Base-by-base conservation (phyloP, 2,329 filamentous ascomycete genomes). In the Monilinia vaccinii-corymbosi region DNA sequence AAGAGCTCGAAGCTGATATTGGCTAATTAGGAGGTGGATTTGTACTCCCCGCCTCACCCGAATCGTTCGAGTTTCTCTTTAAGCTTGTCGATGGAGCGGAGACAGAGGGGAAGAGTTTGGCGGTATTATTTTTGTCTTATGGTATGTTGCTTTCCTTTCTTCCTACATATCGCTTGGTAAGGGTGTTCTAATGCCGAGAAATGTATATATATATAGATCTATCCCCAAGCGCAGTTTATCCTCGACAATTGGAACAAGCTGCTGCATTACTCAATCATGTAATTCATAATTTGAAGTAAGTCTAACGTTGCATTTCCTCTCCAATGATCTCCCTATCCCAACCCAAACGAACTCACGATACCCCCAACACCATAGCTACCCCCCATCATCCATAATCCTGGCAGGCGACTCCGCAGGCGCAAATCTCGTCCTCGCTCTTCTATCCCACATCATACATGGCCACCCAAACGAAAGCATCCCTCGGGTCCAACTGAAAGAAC, bases 301-400 rank as follows among this genome's bases (percentile, higher is more conserved):
- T 61, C 1, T 66, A 66, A 21, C 42, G 40, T 9, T 61, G 74
- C 64, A 76, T 21, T 21, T 28, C 25, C 71, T 79, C 51, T 62
- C 82, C 1, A 74, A 71, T 10, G 78, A 79, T 31, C 79, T 82
- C 69, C 81, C 78, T 0, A 79, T 80, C 14, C 67, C 71, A 9
- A 60, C 80, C 3, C 69, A 68, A 2, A 7, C 77, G 76, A 0
- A 79, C 82, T 67, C 69, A 82, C 70, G 77, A 86, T 65, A 81
- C 83, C 0, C 82, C 84, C 62, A 75, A 79, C 78, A 79, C 2
- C 81, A 82, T 67, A 79, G 80, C 3, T 80, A 86, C 82, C 47
- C 69, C 74, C 1, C 70, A 18, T 40, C 56, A 45, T 50, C 32
- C 34, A 38, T 83, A 47, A 71, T 79, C 52, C 62, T 83, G 2